Percentiles rank a stretch among this genome's conserved stretches.
phyloP scores from a whole-genome alignment of 176 grass and related monocot species.

The Oryza australiensis region DNA sequence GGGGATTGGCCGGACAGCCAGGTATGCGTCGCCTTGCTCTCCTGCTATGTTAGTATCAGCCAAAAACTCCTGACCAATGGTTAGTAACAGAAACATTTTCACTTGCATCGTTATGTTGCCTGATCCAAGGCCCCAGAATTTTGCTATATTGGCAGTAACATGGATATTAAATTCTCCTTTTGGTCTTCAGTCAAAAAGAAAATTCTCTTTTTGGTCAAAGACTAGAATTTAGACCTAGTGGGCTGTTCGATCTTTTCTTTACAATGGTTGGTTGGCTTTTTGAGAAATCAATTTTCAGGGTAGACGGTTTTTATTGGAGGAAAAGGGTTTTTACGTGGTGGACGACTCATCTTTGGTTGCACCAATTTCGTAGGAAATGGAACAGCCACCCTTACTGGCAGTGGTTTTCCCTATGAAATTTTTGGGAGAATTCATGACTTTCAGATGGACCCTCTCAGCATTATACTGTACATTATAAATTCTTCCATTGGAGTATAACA shows the following conservation, averaged over 20 bases:
- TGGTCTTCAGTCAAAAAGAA: neutral
- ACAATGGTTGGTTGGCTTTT: no score
- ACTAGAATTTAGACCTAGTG: no score
- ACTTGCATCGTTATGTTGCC: neutral
- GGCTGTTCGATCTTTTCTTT: no score
- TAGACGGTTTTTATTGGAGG: no score
- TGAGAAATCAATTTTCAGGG: no score
- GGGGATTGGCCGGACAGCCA: slow-evolving; percentile 25
- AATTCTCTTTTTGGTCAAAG: neutral
- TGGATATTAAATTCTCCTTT: neutral
- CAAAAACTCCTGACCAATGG: neutral
- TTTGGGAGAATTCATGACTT: neutral
- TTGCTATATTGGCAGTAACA: neutral
- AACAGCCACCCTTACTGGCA: neutral
- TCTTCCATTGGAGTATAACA: neutral
- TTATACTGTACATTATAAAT: neutral
- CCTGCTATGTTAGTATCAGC: neutral
- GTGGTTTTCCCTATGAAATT: neutral
- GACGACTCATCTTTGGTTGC: no score
- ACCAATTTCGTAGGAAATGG: neutral
- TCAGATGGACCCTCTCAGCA: neutral
- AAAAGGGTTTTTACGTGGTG: no score
- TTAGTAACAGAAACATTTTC: neutral
- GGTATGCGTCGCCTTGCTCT: slow-evolving; percentile 29
- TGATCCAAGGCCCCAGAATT: neutral